Base-by-base conservation (phyloP, 73 alveolate genomes). In the Uronychia binucleata region DNA sequence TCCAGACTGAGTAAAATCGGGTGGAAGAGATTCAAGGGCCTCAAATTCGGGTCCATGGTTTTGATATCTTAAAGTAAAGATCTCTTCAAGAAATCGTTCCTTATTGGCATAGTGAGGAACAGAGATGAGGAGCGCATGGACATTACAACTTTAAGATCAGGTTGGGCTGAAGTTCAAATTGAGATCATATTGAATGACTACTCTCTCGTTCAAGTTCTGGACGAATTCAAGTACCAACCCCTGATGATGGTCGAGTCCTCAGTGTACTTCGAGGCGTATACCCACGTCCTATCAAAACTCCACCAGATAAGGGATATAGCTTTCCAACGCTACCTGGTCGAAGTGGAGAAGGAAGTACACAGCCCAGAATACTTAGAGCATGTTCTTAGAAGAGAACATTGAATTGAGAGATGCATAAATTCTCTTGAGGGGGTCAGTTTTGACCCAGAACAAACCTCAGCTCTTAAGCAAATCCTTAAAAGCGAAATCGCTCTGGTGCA, bases 401-500 rank as follows among this genome's bases (percentile, higher is more conserved):
- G 0, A 19, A 57, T 31, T 28, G 76, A 60, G 11, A 26, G 28
- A 1, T 19, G 27, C n/a, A 8, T 8, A 1, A 25, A 26, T 13
- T n/a, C 26, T 1, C 81, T n/a, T 31, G 67, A 30, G 29, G 58
- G 30, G 46, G 79, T 82, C 19, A 77, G 58, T 33, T 86, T 95
- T 75, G 98, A 95, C 85, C 89, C 81, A 0, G 83, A 94, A 29
- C 97, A 95, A 75, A 75, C 46, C 14, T 26, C 31, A 27, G 98
- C 98, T 8, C 31, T 95, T 60, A 84, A 91, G 33, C 77, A 81
- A 81, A 88, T 93, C 81, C 58, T 95, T 57, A 85, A 82, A 34
- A 85, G 89, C 30, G 89, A 86, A 77, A 86, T 95, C 57, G 96
- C 97, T 27, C 78, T 95, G 81, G 83, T 95, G 77, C 94, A 95